These are phyloP conservation scores for Aphanomyces cochlioides DNA, from an alignment of 352 stramenopile species.

Conservation along the genomic window DNA sequence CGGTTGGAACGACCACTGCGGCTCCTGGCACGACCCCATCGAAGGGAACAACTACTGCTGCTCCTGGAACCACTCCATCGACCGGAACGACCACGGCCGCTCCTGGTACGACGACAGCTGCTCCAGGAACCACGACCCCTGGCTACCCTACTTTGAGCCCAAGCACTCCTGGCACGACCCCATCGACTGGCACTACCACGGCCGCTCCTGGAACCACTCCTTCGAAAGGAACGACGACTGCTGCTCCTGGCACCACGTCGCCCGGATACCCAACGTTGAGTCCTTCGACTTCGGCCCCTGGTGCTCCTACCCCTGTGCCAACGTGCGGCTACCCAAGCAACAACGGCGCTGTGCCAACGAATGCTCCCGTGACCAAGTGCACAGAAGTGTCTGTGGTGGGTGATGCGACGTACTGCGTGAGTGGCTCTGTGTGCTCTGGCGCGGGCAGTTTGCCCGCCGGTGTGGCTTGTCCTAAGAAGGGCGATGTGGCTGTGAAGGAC, in stretches of 20 bases:
- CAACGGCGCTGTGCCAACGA: conserved; percentile 2
- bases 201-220: neutral
- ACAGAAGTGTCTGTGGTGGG: conserved; percentile 39
- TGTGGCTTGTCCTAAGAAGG: conserved; percentile 39
- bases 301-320: neutral
- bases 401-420: conserved; percentile 49
- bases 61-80: neutral
- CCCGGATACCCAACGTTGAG: neutral
- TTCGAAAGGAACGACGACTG: neutral
- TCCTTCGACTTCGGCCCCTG: neutral
- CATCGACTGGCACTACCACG: neutral
- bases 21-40: neutral
- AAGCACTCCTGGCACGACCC: conserved; percentile 8
- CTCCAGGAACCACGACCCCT: neutral
- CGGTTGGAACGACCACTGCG: neutral
- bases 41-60: neutral
- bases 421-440: conserved; percentile 40
- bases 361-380: conserved; percentile 31
- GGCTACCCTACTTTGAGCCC: neutral
- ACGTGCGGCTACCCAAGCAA: conserved; percentile 3
- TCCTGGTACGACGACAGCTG: neutral
- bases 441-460: conserved; percentile 18
- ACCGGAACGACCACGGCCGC: neutral
- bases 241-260: conserved; percentile 2
- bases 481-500: conserved; percentile 34